A percentile compares a stretch with the other conserved stretches of the same genome.
These are phyloP conservation scores for Pisolithus microcarpus DNA, from an alignment of 768 basidiomycete species.

Conservation along the genomic window DNA sequence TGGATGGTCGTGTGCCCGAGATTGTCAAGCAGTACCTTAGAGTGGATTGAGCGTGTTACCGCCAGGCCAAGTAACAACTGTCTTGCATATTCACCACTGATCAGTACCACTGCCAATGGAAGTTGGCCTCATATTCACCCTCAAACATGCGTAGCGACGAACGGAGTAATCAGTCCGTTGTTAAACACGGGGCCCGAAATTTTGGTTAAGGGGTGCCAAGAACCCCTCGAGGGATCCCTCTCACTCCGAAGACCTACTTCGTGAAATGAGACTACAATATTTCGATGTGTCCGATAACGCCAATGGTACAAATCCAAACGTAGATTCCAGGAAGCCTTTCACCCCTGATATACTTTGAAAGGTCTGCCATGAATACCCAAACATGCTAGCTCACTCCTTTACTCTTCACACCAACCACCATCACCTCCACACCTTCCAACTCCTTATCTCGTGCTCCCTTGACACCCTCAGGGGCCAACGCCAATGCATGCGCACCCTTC, in stretches of 20 bases:
- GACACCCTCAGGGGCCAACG: background rate
- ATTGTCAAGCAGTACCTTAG: conserved; percentile 13
- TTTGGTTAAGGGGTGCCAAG: too few relatives aligned
- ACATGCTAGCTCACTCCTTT: conserved; percentile 49
- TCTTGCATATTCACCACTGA: background rate
- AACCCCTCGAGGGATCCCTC: too few relatives aligned
- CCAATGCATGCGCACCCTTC: too few relatives aligned
- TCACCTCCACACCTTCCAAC: conserved; percentile 52
- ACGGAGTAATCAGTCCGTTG: too few relatives aligned
- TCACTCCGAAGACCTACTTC: too few relatives aligned
- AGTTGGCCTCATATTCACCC: background rate
- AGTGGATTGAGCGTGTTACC: background rate
- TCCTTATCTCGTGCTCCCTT: conserved; percentile 33
- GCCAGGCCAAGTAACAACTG: background rate
- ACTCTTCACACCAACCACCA: conserved; percentile 71
- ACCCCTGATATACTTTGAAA: conserved; percentile 66
- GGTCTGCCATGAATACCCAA: conserved; percentile 31
- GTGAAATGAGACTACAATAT: too few relatives aligned
- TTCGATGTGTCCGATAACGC: too few relatives aligned
- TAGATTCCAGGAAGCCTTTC: too few relatives aligned
- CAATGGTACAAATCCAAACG: too few relatives aligned
- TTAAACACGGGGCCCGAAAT: too few relatives aligned
- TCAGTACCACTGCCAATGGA: background rate
- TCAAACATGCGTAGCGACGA: too few relatives aligned
- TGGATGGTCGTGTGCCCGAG: conserved; percentile 15